Percentiles rank a stretch among this genome's conserved stretches.
Conservation (phyloP, 176 grass and related monocot species). For the Alloteropsis semialata region DNA sequence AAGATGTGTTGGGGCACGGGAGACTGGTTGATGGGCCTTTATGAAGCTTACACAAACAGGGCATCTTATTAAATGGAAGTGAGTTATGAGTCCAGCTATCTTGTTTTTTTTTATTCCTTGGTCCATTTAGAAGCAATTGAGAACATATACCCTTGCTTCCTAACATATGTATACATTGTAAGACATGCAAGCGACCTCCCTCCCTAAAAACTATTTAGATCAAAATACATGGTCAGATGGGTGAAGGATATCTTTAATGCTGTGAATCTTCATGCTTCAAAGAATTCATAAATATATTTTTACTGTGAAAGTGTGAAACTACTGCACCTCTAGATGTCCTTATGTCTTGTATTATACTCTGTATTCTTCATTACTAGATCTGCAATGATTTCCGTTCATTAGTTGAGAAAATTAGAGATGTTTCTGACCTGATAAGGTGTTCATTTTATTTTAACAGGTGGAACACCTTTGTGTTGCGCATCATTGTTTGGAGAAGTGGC, state of each 20-base stretch:
- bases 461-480: conserved; percentile 28
- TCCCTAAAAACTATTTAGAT: neutral
- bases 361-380: neutral
- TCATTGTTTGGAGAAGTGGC: conserved; percentile 33
- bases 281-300: too few relatives aligned
- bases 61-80: neutral
- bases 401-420: neutral
- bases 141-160: too few relatives aligned
- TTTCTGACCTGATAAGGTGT: neutral
- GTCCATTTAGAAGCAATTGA: too few relatives aligned
- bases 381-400: neutral
- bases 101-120: too few relatives aligned
- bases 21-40: neutral
- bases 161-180: too few relatives aligned
- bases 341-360: neutral
- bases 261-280: too few relatives aligned
- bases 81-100: neutral
- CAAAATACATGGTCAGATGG: neutral
- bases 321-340: neutral
- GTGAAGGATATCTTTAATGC: neutral
- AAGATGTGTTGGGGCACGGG: neutral
- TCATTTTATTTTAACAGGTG: conserved; percentile 14
- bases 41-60: too few relatives aligned
- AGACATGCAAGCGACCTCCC: neutral
- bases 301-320: too few relatives aligned